Evolutionary conservation across 441 rosid genomes (phyloP).

Genomic region (Hypseocharis bilobata): DNA sequence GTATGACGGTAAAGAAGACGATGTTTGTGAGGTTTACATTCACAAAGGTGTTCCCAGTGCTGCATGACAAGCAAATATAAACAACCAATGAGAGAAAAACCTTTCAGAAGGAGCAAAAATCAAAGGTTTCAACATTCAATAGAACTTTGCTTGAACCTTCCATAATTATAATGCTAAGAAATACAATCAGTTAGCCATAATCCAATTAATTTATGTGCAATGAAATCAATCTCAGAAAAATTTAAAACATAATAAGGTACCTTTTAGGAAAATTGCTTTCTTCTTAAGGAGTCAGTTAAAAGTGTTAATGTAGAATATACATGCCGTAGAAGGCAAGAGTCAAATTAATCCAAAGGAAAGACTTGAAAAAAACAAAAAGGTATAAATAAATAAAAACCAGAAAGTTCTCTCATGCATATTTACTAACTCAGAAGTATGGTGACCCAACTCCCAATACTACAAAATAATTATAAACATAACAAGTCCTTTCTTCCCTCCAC

Average conservation of each 20-base stretch:
- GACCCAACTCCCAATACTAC: background rate
- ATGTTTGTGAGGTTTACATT: slow-evolving; percentile 61
- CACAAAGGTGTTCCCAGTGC: slow-evolving; percentile 91
- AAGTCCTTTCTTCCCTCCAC: background rate
- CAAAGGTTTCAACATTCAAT: no score
- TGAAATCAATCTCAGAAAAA: background rate
- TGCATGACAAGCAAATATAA: slow-evolving; percentile 33
- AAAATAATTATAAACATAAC: background rate
- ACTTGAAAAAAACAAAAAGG: no score
- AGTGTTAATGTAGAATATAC: background rate
- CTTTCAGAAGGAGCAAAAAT: background rate
- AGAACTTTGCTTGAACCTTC: no score
- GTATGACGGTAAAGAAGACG: slow-evolving; percentile 72
- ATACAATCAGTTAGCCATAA: background rate
- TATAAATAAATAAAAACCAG: no score
- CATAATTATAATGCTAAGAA: background rate
- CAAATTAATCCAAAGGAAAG: no score
- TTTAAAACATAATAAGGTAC: background rate
- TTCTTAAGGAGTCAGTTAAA: no score
- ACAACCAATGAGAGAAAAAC: slow-evolving; percentile 6
- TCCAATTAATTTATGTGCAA: background rate
- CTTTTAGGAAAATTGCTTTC: no score
- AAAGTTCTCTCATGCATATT: background rate
- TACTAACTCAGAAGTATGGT: background rate
- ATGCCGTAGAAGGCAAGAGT: no score